A percentile compares a stretch with the other conserved stretches of the same genome.
Evolutionary conservation across 495 filamentous ascomycete genomes (phyloP).

Genomic region (Podospora comata): DNA sequence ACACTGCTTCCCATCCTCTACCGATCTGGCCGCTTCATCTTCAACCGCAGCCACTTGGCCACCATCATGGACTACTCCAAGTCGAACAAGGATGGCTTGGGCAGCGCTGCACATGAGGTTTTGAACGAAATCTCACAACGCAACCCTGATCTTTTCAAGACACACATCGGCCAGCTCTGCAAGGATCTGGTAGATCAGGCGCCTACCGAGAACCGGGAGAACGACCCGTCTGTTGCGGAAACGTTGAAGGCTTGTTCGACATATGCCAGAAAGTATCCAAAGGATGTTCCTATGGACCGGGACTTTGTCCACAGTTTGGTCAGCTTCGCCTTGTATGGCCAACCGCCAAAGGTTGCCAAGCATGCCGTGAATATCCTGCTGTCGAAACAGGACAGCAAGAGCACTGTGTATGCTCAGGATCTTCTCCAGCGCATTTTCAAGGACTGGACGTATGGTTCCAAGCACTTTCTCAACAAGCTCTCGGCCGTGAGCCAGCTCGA

Average conservation of each 20-base stretch:
- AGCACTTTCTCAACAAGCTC: conserved; percentile 78
- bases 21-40: conserved; percentile 75
- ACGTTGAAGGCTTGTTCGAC: conserved; percentile 89
- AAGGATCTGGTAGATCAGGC: conserved; percentile 76
- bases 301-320: conserved; percentile 79
- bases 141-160: conserved; percentile 85
- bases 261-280: conserved; percentile 79
- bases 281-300: conserved; percentile 79
- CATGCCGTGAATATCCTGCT: conserved; percentile 89
- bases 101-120: conserved; percentile 78
- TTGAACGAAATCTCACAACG: conserved; percentile 87
- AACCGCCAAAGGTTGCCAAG: conserved; percentile 80
- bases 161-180: conserved; percentile 89
- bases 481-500: conserved; percentile 80
- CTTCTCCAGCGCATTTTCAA: conserved; percentile 69
- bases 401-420: conserved; percentile 77
- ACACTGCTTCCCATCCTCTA: conserved; percentile 82
- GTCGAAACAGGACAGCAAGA: conserved; percentile 73
- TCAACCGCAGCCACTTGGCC: conserved; percentile 90
- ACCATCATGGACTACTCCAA: conserved; percentile 83
- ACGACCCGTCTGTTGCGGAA: conserved; percentile 69
- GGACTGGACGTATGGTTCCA: conserved; percentile 70
- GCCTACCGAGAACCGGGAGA: conserved; percentile 61
- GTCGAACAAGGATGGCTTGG: conserved; percentile 73
- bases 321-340: conserved; percentile 75